These are phyloP conservation scores for Taiozyma sp. DNA, from an alignment of 1,139 yeast species.

Conservation along the genomic window DNA sequence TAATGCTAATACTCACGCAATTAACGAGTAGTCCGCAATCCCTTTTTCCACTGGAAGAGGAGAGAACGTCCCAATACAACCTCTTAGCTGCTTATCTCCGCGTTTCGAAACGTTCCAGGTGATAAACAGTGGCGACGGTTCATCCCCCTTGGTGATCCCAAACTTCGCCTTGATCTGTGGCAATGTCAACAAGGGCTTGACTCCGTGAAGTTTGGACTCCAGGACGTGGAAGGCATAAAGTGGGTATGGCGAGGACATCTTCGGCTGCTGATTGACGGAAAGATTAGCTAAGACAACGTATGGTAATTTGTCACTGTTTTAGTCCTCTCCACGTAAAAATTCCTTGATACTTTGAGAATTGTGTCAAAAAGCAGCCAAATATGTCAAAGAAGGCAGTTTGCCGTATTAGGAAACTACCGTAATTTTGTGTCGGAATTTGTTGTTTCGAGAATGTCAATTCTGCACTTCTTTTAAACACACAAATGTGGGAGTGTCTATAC, in stretches of 20 bases:
- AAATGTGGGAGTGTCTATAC: no score
- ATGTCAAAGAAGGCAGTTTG: neutral
- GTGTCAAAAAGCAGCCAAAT: neutral
- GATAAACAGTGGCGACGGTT: conserved; percentile 62
- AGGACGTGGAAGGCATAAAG: conserved; percentile 9
- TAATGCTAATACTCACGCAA: conserved; percentile 35
- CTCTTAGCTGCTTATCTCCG: conserved; percentile 48
- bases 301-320: neutral
- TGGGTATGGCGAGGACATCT: conserved; percentile 9
- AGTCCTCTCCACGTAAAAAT: neutral
- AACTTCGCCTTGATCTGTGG: neutral
- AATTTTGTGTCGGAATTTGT: neutral
- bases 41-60: conserved; percentile 47
- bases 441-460: no score
- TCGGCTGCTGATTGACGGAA: no score
- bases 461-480: no score
- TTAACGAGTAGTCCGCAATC: conserved; percentile 53
- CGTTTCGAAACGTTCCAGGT: conserved; percentile 64
- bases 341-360: neutral
- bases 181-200: conserved; percentile 1
- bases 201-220: conserved; percentile 1
- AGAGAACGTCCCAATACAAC: conserved; percentile 89
- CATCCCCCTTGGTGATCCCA: conserved; percentile 6
- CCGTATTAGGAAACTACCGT: neutral
- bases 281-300: neutral